A percentile compares a stretch with the other conserved stretches of the same genome.
These are phyloP conservation scores for Zymoseptoria pseudotritici DNA, from an alignment of 2,329 filamentous ascomycete species.

Conservation along the genomic window DNA sequence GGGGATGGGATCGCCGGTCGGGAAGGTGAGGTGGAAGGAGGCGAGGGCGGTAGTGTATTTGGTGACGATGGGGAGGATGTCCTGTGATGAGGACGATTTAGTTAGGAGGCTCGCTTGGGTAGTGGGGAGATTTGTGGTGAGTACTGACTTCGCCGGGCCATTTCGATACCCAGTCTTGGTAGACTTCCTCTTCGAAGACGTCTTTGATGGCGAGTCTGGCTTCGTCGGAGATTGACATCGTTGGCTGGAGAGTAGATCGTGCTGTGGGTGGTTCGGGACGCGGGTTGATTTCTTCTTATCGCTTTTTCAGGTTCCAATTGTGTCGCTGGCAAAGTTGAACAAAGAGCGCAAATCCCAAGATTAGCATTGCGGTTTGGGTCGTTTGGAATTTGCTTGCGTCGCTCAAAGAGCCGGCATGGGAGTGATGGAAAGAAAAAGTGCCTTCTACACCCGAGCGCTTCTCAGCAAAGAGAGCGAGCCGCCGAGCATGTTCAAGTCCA, in stretches of 20 bases:
- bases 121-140: no score
- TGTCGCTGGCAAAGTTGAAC: no score
- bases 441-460: not conserved
- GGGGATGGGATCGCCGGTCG: not conserved
- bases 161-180: not conserved
- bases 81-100: not conserved
- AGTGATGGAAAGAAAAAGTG: not conserved
- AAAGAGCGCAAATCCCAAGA: no score
- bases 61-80: not conserved
- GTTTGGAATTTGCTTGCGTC: no score
- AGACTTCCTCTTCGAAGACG: not conserved
- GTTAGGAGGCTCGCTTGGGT: not conserved
- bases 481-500: not conserved
- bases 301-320: no score
- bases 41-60: not conserved
- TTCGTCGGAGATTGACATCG: not conserved
- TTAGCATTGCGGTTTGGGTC: no score
- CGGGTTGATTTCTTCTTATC: not conserved
- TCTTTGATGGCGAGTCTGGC: not conserved
- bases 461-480: not conserved
- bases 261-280: not conserved
- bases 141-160: not conserved
- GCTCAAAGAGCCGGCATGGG: not conserved
- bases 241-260: no score
- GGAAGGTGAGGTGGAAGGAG: not conserved